Evolutionary conservation across 129 eudicot species (phyloP), one percentile per base, ranked within the genome.

Genomic region (Chrysanthemum seticuspe): DNA sequence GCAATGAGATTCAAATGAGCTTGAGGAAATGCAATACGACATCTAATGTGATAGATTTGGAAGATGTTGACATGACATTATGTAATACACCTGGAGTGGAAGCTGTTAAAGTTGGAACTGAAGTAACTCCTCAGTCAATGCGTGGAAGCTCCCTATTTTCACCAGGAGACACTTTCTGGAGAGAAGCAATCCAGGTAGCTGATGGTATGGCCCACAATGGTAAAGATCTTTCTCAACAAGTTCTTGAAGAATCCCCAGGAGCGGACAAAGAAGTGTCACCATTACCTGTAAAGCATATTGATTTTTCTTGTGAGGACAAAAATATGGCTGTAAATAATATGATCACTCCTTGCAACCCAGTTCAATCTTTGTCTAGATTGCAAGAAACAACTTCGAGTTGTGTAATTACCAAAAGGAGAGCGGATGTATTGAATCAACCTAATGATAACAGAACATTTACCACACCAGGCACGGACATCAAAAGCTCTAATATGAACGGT

Each of bases 111-210:
- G 55, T 67, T 50, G 82, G 86, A 52, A 59, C 76, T 59, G 85
- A 74, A 74, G 87, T 79, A 83, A 94, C 97, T 72, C 99, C 99
- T 23, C 85, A 81, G 77, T 88, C 99, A 55, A 74, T 81, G 36
- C 80, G 61, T 72, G 97, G 97, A 66, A 88, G 97, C 77, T 94
- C 97, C 52, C 59, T 83, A 14, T 86, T 90, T 77, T 90, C 99
- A 65, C 99, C 97, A 63, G 99, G 99, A 75, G 99, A 90, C 77
- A 78, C 90, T 61, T 94, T 94, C 72, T 90, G 99, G 99, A 88
- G 77, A 74, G 99, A 94, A 82, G 99, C 99, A 67, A 88, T 90
- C 73, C 86, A 81, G 76, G 87, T 94, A 74, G 99, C 86, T 6
- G 99, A 94, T 68, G 95, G 88, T 16, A 61, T 93, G 81, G 73